Evolutionary conservation across 345 rosid genomes (phyloP).

Genomic region (Lagerstroemia speciosa): DNA sequence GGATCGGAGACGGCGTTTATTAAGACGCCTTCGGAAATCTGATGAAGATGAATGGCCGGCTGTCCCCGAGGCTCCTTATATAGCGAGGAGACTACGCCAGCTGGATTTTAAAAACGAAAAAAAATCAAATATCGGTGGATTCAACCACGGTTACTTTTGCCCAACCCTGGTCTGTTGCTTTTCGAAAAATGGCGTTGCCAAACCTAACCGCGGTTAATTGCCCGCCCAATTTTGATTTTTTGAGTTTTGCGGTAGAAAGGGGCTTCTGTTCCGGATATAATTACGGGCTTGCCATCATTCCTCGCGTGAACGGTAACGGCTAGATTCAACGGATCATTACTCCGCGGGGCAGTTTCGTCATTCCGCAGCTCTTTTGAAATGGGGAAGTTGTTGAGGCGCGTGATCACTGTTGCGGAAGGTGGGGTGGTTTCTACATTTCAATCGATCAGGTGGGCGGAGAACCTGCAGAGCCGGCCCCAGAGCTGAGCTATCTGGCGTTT

Average conservation of each 20-base stretch:
- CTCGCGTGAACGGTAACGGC: not conserved
- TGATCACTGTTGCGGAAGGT: not conserved
- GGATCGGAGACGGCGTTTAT: conserved; percentile 28
- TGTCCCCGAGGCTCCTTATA: not conserved
- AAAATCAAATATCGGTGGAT: not conserved
- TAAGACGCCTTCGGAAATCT: conserved; percentile 33
- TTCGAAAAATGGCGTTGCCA: not conserved
- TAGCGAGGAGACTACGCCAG: not conserved
- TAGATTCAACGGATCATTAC: conserved; percentile 1
- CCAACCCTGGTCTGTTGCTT: not conserved
- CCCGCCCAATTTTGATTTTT: conserved; percentile 19
- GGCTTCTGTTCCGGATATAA: not conserved
- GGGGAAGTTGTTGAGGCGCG: not conserved
- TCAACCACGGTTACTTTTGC: conserved; percentile 15
- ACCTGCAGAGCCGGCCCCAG: not conserved
- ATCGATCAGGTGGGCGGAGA: not conserved
- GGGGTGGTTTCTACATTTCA: conserved; percentile 2
- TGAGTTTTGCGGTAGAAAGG: not conserved
- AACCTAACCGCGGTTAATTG: conserved; percentile 18
- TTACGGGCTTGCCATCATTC: conserved; percentile 10
- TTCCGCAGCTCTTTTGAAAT: not conserved
- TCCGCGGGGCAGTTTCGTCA: not conserved
- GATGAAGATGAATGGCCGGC: not conserved
- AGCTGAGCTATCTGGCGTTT: not conserved
- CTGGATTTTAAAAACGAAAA: not conserved